These are phyloP conservation scores for Falciphora oryzae DNA, from an alignment of 2,329 filamentous ascomycete species.

Conservation along the genomic window DNA sequence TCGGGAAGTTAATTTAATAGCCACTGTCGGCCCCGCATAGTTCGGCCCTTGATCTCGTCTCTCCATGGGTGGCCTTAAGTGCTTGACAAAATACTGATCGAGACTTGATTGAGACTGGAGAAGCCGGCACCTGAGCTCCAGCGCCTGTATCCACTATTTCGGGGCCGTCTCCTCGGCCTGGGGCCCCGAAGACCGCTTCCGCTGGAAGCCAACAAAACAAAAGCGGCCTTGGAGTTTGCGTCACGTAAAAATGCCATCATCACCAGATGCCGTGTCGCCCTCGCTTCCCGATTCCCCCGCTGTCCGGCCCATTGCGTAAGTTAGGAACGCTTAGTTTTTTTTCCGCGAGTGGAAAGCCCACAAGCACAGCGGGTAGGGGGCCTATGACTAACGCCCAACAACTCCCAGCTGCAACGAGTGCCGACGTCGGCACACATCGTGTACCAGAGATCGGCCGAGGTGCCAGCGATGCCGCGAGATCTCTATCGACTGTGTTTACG, in stretches of 20 bases:
- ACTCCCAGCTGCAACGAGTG: slow-evolving; percentile 27
- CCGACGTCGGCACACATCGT: slow-evolving; percentile 28
- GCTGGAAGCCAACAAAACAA: background rate
- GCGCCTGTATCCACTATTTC: background rate
- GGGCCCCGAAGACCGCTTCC: background rate
- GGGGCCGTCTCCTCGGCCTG: background rate
- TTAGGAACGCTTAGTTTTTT: background rate
- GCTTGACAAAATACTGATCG: background rate
- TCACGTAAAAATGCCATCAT: background rate
- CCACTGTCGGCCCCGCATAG: too few relatives aligned
- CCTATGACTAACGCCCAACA: background rate
- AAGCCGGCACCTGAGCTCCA: too few relatives aligned
- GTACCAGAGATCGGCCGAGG: slow-evolving; percentile 30
- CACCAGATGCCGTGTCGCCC: slow-evolving; percentile 1
- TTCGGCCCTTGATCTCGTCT: background rate
- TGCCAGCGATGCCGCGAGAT: slow-evolving; percentile 28
- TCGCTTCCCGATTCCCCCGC: background rate
- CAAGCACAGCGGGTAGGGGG: background rate
- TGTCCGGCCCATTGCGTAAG: slow-evolving; percentile 9
- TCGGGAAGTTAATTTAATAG: background rate
- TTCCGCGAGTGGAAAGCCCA: background rate
- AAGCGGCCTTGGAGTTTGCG: background rate
- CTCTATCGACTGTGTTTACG: slow-evolving; percentile 27
- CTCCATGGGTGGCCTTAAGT: background rate
- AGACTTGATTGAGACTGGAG: too few relatives aligned